phyloP scores from a whole-genome alignment of 2,329 filamentous ascomycete genomes.

The Sclerotinia borealis region DNA sequence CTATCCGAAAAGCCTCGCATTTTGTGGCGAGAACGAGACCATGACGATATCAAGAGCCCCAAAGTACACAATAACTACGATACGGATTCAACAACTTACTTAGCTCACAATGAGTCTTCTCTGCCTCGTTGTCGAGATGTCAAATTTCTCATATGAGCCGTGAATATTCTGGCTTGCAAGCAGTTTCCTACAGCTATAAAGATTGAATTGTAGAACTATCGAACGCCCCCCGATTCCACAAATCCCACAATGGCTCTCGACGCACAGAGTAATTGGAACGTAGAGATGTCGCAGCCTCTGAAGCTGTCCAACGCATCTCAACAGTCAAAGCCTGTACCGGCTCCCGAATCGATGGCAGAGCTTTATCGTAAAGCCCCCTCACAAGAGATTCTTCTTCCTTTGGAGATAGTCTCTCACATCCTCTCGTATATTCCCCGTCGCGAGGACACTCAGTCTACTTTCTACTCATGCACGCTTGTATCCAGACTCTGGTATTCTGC shows the following conservation, averaged over 20 bases:
- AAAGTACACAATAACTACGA: neutral
- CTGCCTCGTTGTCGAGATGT: neutral
- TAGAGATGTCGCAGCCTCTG: constrained; percentile 29
- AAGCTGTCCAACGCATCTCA: constrained; percentile 13
- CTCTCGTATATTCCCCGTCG: constrained; percentile 27
- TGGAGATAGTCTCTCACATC: constrained; percentile 31
- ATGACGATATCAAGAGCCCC: neutral
- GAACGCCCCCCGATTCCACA: neutral
- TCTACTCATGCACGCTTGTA: constrained; percentile 30
- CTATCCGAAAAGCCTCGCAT: neutral
- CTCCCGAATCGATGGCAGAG: neutral
- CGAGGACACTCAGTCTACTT: constrained; percentile 19
- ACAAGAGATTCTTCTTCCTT: constrained; percentile 27
- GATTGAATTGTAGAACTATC: neutral
- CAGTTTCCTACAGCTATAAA: neutral
- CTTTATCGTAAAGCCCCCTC: constrained; percentile 7
- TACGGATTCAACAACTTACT: neutral
- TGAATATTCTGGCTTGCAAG: neutral
- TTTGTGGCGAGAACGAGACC: neutral
- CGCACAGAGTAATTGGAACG: constrained; percentile 30
- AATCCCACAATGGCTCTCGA: constrained; percentile 26
- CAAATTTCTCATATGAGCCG: neutral
- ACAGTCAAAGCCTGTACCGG: neutral
- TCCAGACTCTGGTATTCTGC: constrained; percentile 31
- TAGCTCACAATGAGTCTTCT: neutral